phyloP scores from a whole-genome alignment of 495 filamentous ascomycete genomes.

The Neurospora sp. region DNA sequence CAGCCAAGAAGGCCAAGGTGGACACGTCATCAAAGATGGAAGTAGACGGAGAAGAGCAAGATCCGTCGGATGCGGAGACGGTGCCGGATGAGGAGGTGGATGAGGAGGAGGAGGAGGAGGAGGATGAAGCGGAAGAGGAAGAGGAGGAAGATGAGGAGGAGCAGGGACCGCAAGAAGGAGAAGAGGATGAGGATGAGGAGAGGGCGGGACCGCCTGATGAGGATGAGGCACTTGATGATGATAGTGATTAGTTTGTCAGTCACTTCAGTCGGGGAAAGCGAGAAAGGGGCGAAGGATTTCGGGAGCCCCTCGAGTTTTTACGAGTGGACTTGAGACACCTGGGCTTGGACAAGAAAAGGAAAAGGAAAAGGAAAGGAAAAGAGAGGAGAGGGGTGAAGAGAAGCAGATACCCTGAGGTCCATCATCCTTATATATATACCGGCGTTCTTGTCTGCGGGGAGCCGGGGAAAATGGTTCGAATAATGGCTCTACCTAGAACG shows the following conservation, averaged over 20 bases:
- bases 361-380: neutral
- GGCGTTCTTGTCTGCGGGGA: neutral
- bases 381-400: neutral
- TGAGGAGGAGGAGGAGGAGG: conserved; percentile 45
- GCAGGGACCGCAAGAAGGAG: conserved; percentile 35
- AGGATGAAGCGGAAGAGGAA: conserved; percentile 39
- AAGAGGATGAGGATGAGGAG: conserved; percentile 31
- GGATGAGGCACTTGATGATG: conserved; percentile 56
- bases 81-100: conserved; percentile 43
- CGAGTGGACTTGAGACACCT: no score
- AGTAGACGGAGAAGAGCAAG: conserved; percentile 16
- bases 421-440: neutral
- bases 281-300: no score
- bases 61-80: conserved; percentile 39
- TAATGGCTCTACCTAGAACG: no score
- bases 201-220: conserved; percentile 40
- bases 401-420: neutral
- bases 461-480: no score
- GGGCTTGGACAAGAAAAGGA: no score
- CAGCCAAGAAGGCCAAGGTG: conserved; percentile 32
- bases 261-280: no score
- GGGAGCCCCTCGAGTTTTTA: no score
- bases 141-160: conserved; percentile 37
- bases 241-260: conserved; percentile 35
- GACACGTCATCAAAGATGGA: conserved; percentile 30